phyloP scores from a whole-genome alignment of 768 basidiomycete genomes.

The Amanita subjunquillea region DNA sequence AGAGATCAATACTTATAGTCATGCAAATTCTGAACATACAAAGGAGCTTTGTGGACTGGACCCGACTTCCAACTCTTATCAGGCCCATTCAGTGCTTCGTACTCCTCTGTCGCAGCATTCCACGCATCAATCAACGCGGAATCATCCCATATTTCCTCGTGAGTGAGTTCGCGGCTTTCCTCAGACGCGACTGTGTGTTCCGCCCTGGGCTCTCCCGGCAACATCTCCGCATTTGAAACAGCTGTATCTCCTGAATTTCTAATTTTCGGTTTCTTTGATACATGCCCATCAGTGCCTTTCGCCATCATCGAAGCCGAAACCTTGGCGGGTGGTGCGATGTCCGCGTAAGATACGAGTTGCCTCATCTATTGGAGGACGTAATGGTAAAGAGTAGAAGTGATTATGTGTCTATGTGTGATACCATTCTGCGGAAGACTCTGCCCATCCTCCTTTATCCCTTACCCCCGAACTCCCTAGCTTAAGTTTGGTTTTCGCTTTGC shows the following conservation, averaged over 20 bases:
- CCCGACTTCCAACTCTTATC: constrained; percentile 67
- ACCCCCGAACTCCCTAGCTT: constrained; percentile 57
- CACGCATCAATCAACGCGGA: constrained; percentile 75
- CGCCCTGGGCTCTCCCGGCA: not conserved
- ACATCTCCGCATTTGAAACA: not conserved
- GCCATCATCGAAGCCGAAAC: constrained; percentile 10
- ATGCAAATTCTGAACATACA: constrained; percentile 35
- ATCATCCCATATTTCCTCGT: constrained; percentile 82
- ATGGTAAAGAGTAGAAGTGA: not conserved
- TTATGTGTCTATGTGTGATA: constrained; percentile 3
- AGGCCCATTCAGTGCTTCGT: constrained; percentile 60
- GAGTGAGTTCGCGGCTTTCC: constrained; percentile 54
- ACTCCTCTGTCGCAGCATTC: constrained; percentile 79
- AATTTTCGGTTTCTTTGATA: not conserved
- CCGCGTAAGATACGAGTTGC: constrained; percentile 51
- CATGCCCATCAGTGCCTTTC: not conserved
- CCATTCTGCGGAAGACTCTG: constrained; percentile 22
- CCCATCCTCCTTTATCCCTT: constrained; percentile 78
- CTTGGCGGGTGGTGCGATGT: constrained; percentile 40
- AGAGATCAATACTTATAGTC: not conserved
- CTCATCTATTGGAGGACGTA: not conserved
- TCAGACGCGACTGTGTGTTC: constrained; percentile 14
- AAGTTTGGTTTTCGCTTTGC: constrained; percentile 67
- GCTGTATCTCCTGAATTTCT: not conserved
- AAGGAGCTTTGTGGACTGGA: constrained; percentile 56